These are phyloP conservation scores for Candolleomyces aberdarensis DNA, from an alignment of 768 basidiomycete genomes.

Conservation along the genomic window DNA sequence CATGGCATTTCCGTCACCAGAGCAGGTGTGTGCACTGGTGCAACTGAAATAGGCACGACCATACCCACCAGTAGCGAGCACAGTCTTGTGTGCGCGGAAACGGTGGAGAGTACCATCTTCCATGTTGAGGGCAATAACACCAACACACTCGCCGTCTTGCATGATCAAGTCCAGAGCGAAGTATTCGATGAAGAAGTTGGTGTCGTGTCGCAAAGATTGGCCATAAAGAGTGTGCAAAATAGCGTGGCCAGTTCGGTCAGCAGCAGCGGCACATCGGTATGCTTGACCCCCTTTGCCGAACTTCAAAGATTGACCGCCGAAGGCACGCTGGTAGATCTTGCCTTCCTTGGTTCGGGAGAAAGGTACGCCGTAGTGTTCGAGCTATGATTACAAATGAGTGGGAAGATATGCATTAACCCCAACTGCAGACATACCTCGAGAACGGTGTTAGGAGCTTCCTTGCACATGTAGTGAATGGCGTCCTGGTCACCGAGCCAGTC, in stretches of 20 bases:
- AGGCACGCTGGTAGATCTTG: constrained; percentile 99
- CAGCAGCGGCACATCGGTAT: constrained; percentile 97
- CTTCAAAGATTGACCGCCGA: constrained; percentile 96
- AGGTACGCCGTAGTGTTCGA: constrained; percentile 98
- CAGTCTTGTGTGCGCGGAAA: constrained; percentile 98
- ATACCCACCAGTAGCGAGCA: constrained; percentile 97
- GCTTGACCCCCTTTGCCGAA: constrained; percentile 99
- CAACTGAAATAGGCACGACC: constrained; percentile 98
- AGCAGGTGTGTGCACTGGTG: constrained; percentile 98
- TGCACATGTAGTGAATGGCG: constrained; percentile 99
- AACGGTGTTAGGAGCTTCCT: constrained; percentile 92
- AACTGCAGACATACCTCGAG: constrained; percentile 61
- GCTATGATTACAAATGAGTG: constrained; percentile 42
- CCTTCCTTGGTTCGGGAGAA: constrained; percentile 98
- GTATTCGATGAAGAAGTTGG: constrained; percentile 99
- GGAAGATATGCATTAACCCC: neutral
- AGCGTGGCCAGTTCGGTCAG: constrained; percentile 98
- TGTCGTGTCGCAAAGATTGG: constrained; percentile 97
- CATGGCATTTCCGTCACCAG: constrained; percentile 99
- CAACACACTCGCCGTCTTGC: constrained; percentile 98
- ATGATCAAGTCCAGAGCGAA: constrained; percentile 99
- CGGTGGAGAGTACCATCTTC: constrained; percentile 99
- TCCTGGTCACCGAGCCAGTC: constrained; percentile 99
- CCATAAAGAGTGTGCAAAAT: constrained; percentile 98
- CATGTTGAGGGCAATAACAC: constrained; percentile 99